Conservation (phyloP, 306 rosid species). For the Pterocarpus santalinus region DNA sequence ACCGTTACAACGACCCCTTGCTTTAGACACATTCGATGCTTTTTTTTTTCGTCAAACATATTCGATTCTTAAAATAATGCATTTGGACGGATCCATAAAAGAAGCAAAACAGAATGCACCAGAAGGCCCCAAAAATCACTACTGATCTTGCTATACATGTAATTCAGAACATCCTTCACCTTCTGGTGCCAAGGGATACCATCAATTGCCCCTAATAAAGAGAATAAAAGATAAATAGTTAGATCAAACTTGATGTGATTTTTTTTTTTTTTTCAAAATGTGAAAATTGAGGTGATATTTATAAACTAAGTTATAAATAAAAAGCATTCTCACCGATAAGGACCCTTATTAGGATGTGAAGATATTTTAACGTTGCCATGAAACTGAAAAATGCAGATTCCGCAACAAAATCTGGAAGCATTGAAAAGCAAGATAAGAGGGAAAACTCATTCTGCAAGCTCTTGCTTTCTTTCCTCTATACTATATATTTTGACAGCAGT, state of each 20-base stretch:
- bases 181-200: slow-evolving; percentile 45
- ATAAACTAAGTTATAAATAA: slow-evolving; percentile 19
- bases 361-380: slow-evolving; percentile 60
- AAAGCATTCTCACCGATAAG: slow-evolving; percentile 64
- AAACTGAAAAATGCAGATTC: slow-evolving; percentile 57
- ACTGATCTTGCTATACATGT: slow-evolving; percentile 42
- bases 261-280: no score
- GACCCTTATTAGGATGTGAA: slow-evolving; percentile 56
- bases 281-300: slow-evolving; percentile 3
- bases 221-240: neutral
- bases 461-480: neutral
- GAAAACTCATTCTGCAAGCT: slow-evolving; percentile 34
- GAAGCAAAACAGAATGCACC: slow-evolving; percentile 46
- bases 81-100: slow-evolving; percentile 38
- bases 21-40: neutral
- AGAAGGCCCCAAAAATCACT: slow-evolving; percentile 39
- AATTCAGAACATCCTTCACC: slow-evolving; percentile 40
- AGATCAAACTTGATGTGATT: slow-evolving; percentile 14
- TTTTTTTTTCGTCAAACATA: neutral
- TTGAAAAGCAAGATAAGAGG: slow-evolving; percentile 11
- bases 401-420: slow-evolving; percentile 65
- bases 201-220: slow-evolving; percentile 33
- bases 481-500: slow-evolving; percentile 3
- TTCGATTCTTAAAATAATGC: slow-evolving; percentile 24
- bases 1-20: neutral